phyloP scores from a whole-genome alignment of 2,329 filamentous ascomycete genomes.

The Curvularia lunata region DNA sequence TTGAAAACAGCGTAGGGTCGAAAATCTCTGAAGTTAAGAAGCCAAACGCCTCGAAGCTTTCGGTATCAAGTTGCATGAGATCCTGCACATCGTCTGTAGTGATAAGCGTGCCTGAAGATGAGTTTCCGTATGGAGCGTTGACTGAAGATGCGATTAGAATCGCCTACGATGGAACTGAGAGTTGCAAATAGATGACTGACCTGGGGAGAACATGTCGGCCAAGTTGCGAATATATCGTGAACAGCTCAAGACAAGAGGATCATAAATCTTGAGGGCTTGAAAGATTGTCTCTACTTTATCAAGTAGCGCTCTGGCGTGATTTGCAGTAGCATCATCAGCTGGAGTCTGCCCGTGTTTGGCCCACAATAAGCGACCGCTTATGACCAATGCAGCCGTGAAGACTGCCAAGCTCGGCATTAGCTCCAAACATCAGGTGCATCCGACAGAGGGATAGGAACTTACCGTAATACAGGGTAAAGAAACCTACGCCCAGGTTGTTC shows the following conservation, averaged over 20 bases:
- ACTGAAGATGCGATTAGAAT: no score
- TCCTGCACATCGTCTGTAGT: no score
- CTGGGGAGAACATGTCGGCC: neutral
- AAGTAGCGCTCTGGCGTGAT: neutral
- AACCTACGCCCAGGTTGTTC: neutral
- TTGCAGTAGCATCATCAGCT: neutral
- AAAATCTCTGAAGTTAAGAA: no score
- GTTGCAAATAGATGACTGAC: no score
- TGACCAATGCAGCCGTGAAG: neutral
- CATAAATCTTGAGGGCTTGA: neutral
- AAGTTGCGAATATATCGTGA: neutral
- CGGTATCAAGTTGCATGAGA: no score
- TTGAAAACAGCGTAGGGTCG: no score
- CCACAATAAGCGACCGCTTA: neutral
- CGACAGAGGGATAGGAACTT: neutral
- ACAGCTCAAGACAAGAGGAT: neutral
- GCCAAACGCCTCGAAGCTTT: no score
- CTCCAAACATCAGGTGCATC: neutral
- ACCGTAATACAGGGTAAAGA: neutral
- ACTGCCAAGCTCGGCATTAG: neutral
- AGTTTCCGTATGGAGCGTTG: no score
- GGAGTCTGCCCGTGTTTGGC: neutral
- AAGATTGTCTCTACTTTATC: neutral
- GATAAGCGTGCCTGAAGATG: no score
- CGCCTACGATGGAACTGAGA: no score